Evolutionary conservation across 2,329 filamentous ascomycete species (phyloP).

Genomic region (Gnomoniopsis sp.): DNA sequence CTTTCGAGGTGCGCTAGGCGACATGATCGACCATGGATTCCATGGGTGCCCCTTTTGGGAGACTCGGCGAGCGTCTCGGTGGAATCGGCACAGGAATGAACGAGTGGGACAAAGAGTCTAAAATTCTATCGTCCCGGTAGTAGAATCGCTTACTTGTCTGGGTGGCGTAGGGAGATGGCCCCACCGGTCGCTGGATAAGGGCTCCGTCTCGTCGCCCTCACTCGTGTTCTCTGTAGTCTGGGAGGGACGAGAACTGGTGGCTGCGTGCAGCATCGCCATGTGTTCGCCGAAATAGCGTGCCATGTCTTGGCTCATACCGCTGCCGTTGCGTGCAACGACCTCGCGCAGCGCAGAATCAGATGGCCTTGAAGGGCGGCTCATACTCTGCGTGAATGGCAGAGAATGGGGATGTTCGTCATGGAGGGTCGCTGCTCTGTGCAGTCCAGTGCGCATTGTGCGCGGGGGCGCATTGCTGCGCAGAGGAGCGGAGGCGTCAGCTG

Average conservation of each 20-base stretch:
- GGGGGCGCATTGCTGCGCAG: neutral
- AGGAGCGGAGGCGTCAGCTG: neutral
- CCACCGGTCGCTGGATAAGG: neutral
- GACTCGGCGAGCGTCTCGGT: neutral
- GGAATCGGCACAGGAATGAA: neutral
- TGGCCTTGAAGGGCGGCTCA: neutral
- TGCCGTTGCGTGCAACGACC: slow-evolving; percentile 9
- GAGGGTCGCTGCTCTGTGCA: slow-evolving; percentile 7
- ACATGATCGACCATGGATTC: neutral
- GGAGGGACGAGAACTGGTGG: slow-evolving; percentile 7
- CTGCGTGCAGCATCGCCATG: slow-evolving; percentile 15
- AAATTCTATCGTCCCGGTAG: neutral
- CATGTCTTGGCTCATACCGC: slow-evolving; percentile 15
- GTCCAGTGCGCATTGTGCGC: slow-evolving; percentile 3
- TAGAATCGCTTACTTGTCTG: slow-evolving; percentile 15
- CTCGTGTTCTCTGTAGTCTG: slow-evolving; percentile 3
- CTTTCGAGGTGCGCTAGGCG: neutral
- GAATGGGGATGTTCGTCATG: neutral
- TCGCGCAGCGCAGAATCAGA: slow-evolving; percentile 8
- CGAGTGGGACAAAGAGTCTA: neutral
- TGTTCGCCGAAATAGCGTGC: slow-evolving; percentile 16
- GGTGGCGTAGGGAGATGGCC: neutral
- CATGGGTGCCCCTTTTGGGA: neutral
- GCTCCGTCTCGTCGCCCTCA: neutral
- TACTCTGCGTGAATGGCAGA: neutral